These are phyloP conservation scores for Colletotrichum brevisporum DNA, from an alignment of 2,329 filamentous ascomycete genomes.

Conservation along the genomic window DNA sequence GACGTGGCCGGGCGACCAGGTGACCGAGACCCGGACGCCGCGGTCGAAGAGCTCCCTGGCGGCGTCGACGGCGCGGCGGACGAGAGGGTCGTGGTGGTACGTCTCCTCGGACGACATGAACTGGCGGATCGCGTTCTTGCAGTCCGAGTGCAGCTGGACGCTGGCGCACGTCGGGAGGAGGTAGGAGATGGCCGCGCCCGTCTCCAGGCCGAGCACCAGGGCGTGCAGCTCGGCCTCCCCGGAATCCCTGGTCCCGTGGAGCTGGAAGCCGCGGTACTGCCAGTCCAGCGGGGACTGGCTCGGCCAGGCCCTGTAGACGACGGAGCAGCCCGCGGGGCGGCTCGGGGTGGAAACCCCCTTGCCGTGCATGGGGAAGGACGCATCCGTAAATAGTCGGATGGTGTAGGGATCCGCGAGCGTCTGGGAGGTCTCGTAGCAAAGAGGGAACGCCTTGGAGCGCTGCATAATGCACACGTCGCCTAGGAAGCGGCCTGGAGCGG, in stretches of 20 bases:
- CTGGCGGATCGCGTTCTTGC: slow-evolving; percentile 5
- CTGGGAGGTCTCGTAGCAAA: too few species aligned
- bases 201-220: slow-evolving; percentile 16
- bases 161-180: slow-evolving; percentile 1
- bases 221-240: slow-evolving; percentile 9
- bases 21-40: not conserved
- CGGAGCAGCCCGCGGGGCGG: slow-evolving; percentile 9
- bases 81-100: slow-evolving; percentile 6
- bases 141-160: slow-evolving; percentile 27
- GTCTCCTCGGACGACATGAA: not conserved
- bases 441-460: too few species aligned
- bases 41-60: not conserved
- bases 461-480: too few species aligned
- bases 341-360: not conserved
- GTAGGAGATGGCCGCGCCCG: slow-evolving; percentile 1
- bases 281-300: not conserved
- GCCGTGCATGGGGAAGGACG: slow-evolving; percentile 1
- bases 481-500: too few species aligned
- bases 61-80: slow-evolving; percentile 21
- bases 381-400: slow-evolving; percentile 25
- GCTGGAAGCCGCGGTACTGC: slow-evolving; percentile 8
- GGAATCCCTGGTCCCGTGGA: slow-evolving; percentile 2
- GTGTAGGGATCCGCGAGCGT: not conserved
- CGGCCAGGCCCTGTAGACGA: slow-evolving; percentile 22
- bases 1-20: slow-evolving; percentile 29